phyloP scores from a whole-genome alignment of 306 rosid genomes.

The Prinsepia uniflora region DNA sequence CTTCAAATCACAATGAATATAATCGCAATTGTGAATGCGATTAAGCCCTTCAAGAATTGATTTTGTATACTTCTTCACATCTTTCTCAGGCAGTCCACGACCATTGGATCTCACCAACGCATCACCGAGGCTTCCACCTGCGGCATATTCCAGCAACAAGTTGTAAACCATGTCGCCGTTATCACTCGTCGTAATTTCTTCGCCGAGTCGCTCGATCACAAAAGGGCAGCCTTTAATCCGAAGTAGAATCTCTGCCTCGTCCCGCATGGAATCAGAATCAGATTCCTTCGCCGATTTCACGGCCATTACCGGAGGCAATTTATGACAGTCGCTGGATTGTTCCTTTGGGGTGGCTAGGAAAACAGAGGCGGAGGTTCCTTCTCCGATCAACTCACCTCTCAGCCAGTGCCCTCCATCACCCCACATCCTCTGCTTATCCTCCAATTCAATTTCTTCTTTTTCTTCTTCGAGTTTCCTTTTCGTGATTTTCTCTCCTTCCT shows the following conservation, averaged over 20 bases:
- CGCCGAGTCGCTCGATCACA: slow-evolving; percentile 11
- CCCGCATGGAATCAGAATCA: background rate
- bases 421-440: slow-evolving; percentile 1
- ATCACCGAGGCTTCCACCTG: slow-evolving; percentile 30
- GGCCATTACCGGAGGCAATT: background rate
- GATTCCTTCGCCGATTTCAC: background rate
- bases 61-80: background rate
- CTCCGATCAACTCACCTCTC: slow-evolving; percentile 20
- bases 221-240: background rate
- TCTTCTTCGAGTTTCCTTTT: slow-evolving; percentile 9
- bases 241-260: background rate
- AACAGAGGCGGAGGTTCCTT: slow-evolving; percentile 34
- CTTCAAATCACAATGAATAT: slow-evolving; percentile 18
- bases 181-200: slow-evolving; percentile 14
- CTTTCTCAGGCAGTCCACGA: background rate
- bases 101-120: slow-evolving; percentile 14
- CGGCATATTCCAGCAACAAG: slow-evolving; percentile 30
- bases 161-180: slow-evolving; percentile 24
- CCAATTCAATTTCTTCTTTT: background rate
- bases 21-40: slow-evolving; percentile 7
- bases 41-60: slow-evolving; percentile 14
- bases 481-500: background rate
- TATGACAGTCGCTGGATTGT: background rate
- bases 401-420: slow-evolving; percentile 17
- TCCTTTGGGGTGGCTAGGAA: slow-evolving; percentile 28